Evolutionary conservation across 140 eudicot species (phyloP), one percentile per base, ranked within the genome.

Genomic region (Oenanthe javanica): DNA sequence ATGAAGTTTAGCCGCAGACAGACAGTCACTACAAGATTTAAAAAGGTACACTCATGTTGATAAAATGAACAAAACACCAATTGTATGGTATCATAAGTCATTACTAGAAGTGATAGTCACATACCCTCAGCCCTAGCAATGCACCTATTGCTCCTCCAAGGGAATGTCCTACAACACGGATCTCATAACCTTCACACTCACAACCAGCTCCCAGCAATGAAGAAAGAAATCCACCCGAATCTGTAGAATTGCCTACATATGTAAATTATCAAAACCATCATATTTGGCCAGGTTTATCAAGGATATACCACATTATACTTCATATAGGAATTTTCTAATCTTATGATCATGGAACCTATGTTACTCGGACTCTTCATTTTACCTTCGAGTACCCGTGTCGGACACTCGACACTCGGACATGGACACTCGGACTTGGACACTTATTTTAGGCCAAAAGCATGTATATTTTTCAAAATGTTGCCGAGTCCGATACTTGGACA

Each of bases 81-180:
- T 67, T 13, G 27, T 19, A 19, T 19, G 25, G 10, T 21, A 59
- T 59, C 67, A 59, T 59, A 13, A 59, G 36, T 59, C 19, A 18
- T 79, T 27, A 25, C 23, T 61, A 14, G 21, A 79, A 15, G 6
- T 10, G 64, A 2, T 31, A 80, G 77, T 54, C 10, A 9, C 78
- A 27, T 79, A 84, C 97, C 91, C 81, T 86, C 50, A 91, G 25
- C 76, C 94, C 97, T 49, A 91, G 86, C 81, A 91, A 73, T 59
- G 97, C 89, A 76, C 91, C 85, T 75, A 91, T 91, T 72, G 97
- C 86, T 77, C 94, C 97, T 72, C 94, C 97, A 87, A 91, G 97
- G 79, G 97, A 91, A 80, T 91, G 97, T 12, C 97, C 97, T 77
- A 89, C 97, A 36, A 91, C 72, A 47, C 87, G 90, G 76, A 91